Base-by-base conservation (phyloP, 2,329 filamentous ascomycete genomes). In the Pseudogymnoascus sp. region DNA sequence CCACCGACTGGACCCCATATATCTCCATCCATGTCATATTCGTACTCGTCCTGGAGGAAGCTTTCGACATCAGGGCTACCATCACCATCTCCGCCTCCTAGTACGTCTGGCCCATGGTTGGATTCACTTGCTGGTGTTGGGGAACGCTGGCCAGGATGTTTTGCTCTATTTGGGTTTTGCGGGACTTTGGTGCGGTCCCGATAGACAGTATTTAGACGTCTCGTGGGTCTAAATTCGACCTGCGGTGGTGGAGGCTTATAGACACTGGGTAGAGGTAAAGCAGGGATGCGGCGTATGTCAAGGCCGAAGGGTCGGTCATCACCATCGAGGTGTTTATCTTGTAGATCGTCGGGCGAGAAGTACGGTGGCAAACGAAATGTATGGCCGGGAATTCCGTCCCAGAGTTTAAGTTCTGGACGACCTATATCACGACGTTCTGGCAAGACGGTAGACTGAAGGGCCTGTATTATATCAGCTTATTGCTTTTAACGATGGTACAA, bases 311-410 rank as follows among this genome's bases (percentile, higher is more conserved):
- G 48, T 55, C 29, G 29, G 15, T 55, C 15, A 2, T 33, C n/a
- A 9, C 48, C 29, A 21, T 35, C 15, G 13, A 55, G 48, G 10
- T 55, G 48, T 2, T 10, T 12, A 29, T 33, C 29, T 33, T 33
- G 36, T 33, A 39, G n/a, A 18, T 59, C 21, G 13, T 59, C n/a
- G 27, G 33, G 58, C 21, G 8, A 59, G 37, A 27, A 59, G 37
- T 59, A 37, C n/a, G 58, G 58, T 15, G 58, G 58, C 18, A 59
- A 15, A 37, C 58, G 33, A 12, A 59, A 59, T 18, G 58, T 59
- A 39, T 39, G 58, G 8, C 58, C 58, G 6, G 33, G 35, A 13
- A 59, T 59, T 6, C 58, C 58, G 2, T 59, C 35, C 58, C 58
- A 59, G 18, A 59, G 37, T 33, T 40, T 40, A 33, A 27, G 18